Evolutionary conservation across 352 stramenopile genomes (phyloP), one percentile per base, ranked within the genome.

Genomic region (Pythium sukuiense): DNA sequence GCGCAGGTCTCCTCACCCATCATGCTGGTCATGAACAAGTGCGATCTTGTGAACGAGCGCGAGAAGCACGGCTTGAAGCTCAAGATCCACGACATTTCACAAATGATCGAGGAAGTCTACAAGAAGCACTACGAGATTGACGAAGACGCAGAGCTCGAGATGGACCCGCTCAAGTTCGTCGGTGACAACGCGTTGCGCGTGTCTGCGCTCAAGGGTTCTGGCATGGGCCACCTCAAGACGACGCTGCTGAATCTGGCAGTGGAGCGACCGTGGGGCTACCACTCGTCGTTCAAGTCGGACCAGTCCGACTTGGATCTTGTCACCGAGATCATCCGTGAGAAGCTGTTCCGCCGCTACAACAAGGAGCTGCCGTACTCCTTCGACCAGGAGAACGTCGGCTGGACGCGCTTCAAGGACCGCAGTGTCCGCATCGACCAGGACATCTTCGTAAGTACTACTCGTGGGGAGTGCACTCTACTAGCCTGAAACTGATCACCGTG

Each of bases 11-110:
- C 74, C 26, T 90, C 85, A 18, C 87, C 87, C 18, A 88, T 89
- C 16, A 90, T 93, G 81, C 82, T 95, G 39, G 83, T 95, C 45
- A 88, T 95, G 81, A 95, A 95, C 74, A 95, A 95, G 77, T 84
- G 70, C 59, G 81, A 93, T 29, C 75, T 94, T 20, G 80, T 90
- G 24, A 76, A 70, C 26, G 55, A 76, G 11, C 78, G 71, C 12
- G 83, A 91, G 48, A 76, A 82, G 59, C 52, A 66, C 24, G 92
- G 86, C 54, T 46, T 93, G 24, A 71, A 79, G 6, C 74, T 83
- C 26, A 88, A 88, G 57, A 82, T 93, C 52, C 79, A 83, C 62
- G 85, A 92, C 33, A 67, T 95, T 12, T 90, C 85, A 16, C 74
- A 93, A 62, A 93, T 95, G 83, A 87, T 95, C 59, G 73, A 88